phyloP scores from a whole-genome alignment of 257 asterid species.

The Solanum dulcamara region DNA sequence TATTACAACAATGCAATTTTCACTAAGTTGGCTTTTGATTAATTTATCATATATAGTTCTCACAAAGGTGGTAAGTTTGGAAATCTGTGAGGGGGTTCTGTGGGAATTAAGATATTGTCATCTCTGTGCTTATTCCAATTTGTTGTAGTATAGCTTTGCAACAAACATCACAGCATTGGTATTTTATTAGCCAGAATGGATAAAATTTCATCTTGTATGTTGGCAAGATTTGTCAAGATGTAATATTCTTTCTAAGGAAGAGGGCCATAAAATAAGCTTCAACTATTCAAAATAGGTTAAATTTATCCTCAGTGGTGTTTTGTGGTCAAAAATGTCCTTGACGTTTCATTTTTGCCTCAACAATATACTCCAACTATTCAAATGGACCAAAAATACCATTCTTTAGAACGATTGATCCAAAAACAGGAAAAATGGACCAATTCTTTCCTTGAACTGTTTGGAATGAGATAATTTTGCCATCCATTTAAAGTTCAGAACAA shows the following conservation, averaged over 20 bases:
- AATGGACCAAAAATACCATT: too few relatives aligned
- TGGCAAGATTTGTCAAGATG: not conserved
- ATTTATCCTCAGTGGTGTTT: too few relatives aligned
- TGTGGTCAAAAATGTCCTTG: too few relatives aligned
- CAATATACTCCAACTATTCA: too few relatives aligned
- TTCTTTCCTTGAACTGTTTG: too few relatives aligned
- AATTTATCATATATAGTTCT: not conserved
- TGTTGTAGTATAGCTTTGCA: not conserved
- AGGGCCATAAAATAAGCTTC: not conserved
- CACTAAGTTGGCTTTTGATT: constrained; percentile 4
- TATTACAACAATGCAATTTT: constrained; percentile 26
- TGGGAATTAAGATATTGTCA: not conserved
- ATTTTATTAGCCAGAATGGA: not conserved
- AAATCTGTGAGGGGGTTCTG: not conserved
- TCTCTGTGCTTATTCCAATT: not conserved
- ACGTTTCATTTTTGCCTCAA: too few relatives aligned
- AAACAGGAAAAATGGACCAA: too few relatives aligned
- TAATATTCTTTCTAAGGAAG: not conserved
- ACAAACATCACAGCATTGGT: not conserved
- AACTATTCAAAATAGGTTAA: not conserved
- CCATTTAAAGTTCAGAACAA: too few relatives aligned
- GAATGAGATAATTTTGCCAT: too few relatives aligned
- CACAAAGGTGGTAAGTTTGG: not conserved
- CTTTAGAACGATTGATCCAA: too few relatives aligned
- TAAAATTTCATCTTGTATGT: not conserved